These are phyloP conservation scores for Toxicodendron radicans DNA, from an alignment of 345 rosid species.

Conservation along the genomic window DNA sequence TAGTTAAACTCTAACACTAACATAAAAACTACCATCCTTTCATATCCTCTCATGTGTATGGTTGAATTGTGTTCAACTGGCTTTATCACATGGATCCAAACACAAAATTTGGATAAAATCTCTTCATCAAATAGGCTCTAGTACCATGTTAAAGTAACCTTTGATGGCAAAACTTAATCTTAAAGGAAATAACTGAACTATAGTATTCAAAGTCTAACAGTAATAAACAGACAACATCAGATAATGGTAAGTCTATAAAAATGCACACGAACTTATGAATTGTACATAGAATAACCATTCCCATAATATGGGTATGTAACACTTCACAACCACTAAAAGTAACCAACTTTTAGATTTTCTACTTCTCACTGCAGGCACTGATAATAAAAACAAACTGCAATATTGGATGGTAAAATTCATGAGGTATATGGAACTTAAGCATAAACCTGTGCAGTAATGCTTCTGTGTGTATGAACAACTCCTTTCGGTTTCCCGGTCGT, in stretches of 20 bases:
- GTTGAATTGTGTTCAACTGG: not conserved
- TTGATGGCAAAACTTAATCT: too few relatives aligned
- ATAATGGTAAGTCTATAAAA: not conserved
- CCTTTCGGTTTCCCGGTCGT: conserved; percentile 99
- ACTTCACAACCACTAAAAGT: not conserved
- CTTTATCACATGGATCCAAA: not conserved
- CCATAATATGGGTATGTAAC: not conserved
- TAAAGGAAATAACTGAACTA: too few relatives aligned
- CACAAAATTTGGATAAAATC: conserved; percentile 1
- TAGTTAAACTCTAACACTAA: not conserved
- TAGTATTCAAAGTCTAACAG: too few relatives aligned
- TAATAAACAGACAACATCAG: too few relatives aligned
- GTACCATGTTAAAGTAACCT: not conserved
- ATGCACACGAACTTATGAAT: too few relatives aligned
- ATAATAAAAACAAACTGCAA: not conserved
- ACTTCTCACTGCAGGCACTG: not conserved
- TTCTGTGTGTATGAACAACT: conserved; percentile 87
- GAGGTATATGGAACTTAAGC: not conserved
- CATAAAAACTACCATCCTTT: not conserved
- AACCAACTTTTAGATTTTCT: conserved; percentile 10
- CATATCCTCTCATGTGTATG: not conserved
- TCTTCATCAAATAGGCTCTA: not conserved
- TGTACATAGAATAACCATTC: too few relatives aligned
- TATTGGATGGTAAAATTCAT: not conserved
- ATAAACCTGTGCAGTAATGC: conserved; percentile 79